phyloP scores from a whole-genome alignment of 306 rosid species.

The Cucurbita pepo region DNA sequence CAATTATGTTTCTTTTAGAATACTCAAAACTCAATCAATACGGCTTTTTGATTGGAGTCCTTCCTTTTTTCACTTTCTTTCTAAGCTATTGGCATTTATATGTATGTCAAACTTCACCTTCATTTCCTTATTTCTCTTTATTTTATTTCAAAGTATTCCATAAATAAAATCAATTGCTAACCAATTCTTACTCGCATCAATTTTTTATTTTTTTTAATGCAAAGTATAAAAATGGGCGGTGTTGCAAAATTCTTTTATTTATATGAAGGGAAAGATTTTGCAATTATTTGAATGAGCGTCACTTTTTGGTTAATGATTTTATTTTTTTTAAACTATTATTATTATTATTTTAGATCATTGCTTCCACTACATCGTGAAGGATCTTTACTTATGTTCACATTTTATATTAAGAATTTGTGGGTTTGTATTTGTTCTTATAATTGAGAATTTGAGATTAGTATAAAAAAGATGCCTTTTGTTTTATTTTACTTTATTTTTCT shows the following conservation, averaged over 20 bases:
- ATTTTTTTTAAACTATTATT: background rate
- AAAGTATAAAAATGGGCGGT: background rate
- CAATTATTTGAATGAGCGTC: background rate
- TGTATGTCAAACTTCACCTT: background rate
- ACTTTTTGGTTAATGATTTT: background rate
- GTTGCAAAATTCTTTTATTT: background rate
- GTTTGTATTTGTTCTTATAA: background rate
- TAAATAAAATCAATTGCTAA: background rate
- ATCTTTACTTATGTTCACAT: background rate
- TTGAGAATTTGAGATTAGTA: background rate
- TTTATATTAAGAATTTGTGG: background rate
- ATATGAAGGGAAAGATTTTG: background rate
- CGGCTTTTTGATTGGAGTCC: background rate
- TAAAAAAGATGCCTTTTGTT: background rate
- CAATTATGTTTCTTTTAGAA: constrained; percentile 1
- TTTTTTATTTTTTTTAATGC: background rate
- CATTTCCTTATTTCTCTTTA: background rate
- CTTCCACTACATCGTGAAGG: background rate
- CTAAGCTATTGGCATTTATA: background rate
- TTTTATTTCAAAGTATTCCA: background rate
- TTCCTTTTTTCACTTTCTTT: background rate
- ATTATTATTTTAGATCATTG: background rate
- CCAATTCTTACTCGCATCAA: background rate
- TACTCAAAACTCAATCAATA: constrained; percentile 1
- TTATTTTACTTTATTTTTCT: background rate